phyloP scores from a whole-genome alignment of 345 rosid genomes.

The Barbarea vulgaris region DNA sequence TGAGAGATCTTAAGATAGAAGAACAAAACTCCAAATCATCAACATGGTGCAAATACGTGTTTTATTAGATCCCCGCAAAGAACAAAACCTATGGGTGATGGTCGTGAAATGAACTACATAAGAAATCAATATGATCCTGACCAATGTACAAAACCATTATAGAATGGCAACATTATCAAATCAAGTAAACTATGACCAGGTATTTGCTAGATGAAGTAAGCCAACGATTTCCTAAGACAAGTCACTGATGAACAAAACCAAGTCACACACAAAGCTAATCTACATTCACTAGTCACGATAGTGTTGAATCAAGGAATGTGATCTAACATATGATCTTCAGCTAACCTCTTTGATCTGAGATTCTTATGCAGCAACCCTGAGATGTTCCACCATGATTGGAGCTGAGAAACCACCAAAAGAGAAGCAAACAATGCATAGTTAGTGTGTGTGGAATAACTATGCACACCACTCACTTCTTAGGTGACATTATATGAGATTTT shows the following conservation, averaged over 20 bases:
- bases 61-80: background rate
- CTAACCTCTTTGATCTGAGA: background rate
- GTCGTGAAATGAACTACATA: background rate
- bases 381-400: background rate
- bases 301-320: background rate
- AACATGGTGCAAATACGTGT: background rate
- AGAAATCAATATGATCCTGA: background rate
- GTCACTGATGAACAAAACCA: background rate
- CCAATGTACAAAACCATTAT: no score
- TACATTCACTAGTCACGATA: background rate
- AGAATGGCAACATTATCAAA: no score
- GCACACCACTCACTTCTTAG: background rate
- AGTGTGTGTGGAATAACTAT: background rate
- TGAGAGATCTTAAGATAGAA: conserved; percentile 45
- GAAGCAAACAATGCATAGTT: background rate
- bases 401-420: background rate
- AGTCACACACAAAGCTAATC: background rate
- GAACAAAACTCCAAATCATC: background rate
- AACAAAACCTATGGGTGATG: background rate
- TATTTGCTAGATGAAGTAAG: background rate
- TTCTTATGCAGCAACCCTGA: background rate
- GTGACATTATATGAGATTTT: background rate
- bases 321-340: background rate
- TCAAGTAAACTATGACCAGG: background rate
- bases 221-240: background rate